phyloP scores from a whole-genome alignment of 2,329 filamentous ascomycete genomes.

The Sclerotinia minor region DNA sequence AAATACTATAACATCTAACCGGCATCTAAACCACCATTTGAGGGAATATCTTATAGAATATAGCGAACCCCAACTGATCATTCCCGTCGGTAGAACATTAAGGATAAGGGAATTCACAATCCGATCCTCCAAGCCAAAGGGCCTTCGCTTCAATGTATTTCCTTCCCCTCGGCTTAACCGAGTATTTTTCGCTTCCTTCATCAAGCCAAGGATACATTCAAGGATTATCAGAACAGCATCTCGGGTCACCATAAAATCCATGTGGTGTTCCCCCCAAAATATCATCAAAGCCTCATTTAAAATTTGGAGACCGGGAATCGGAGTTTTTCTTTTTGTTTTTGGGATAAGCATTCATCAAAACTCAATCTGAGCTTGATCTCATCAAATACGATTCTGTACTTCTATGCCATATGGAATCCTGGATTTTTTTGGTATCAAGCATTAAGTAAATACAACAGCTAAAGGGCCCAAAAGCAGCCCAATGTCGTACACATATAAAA shows the following conservation, averaged over 20 bases:
- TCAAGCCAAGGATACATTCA: neutral
- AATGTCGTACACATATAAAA: neutral
- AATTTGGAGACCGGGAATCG: neutral
- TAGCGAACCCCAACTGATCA: neutral
- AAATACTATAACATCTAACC: neutral
- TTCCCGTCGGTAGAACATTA: neutral
- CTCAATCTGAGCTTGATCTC: neutral
- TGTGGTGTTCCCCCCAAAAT: conserved; percentile 4
- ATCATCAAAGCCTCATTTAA: conserved; percentile 10
- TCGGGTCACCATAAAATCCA: neutral
- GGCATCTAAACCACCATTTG: neutral
- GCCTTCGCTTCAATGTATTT: no score
- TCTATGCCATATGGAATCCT: neutral
- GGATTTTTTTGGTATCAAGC: neutral
- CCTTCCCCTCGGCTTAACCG: conserved; percentile 1
- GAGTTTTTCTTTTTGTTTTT: conserved; percentile 4
- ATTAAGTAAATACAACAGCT: neutral
- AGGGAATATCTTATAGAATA: neutral
- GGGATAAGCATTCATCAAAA: neutral
- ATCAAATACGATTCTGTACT: neutral
- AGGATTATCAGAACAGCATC: neutral
- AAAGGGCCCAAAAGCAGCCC: no score
- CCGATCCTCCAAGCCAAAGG: neutral
- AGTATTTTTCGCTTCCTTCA: neutral
- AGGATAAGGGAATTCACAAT: neutral